Percentiles rank a stretch among this genome's conserved stretches.
Conservation (phyloP, 2,329 filamentous ascomycete genomes). For the Neofusicoccum parvum region DNA sequence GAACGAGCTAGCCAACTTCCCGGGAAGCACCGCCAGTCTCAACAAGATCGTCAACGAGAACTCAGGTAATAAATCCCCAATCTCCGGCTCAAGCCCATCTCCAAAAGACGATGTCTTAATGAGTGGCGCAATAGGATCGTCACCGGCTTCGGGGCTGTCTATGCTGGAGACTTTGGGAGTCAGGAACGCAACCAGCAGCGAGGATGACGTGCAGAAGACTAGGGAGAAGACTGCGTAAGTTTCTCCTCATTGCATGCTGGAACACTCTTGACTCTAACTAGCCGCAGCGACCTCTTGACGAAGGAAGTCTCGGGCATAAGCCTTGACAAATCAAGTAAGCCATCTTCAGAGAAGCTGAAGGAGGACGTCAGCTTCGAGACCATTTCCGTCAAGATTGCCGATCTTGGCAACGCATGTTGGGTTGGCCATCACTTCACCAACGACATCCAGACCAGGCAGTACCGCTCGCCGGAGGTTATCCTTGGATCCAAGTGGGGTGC, state of each 20-base stretch:
- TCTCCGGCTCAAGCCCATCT: constrained; percentile 44
- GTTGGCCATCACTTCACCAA: constrained; percentile 99
- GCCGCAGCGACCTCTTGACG: constrained; percentile 75
- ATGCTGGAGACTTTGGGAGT: constrained; percentile 62
- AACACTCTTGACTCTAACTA: neutral
- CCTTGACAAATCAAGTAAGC: constrained; percentile 65
- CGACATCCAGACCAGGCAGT: constrained; percentile 97
- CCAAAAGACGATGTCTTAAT: constrained; percentile 53
- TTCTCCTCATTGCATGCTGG: neutral
- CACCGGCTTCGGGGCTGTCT: constrained; percentile 51
- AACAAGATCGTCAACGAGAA: constrained; percentile 79
- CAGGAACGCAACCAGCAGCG: constrained; percentile 53
- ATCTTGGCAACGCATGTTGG: constrained; percentile 98
- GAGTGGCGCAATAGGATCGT: constrained; percentile 56
- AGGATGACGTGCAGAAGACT: constrained; percentile 68
- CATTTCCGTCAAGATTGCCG: constrained; percentile 98
- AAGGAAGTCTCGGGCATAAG: constrained; percentile 95
- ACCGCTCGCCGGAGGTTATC: constrained; percentile 95
- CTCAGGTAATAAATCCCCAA: constrained; percentile 57
- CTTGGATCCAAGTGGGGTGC: constrained; percentile 97
- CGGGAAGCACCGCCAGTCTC: constrained; percentile 68
- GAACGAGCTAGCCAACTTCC: constrained; percentile 65
- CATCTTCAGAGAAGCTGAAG: constrained; percentile 60
- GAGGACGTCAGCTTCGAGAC: constrained; percentile 68
- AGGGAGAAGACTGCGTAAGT: constrained; percentile 92